These are phyloP conservation scores for Serendipita sp. DNA, from an alignment of 768 basidiomycete genomes.

Conservation along the genomic window DNA sequence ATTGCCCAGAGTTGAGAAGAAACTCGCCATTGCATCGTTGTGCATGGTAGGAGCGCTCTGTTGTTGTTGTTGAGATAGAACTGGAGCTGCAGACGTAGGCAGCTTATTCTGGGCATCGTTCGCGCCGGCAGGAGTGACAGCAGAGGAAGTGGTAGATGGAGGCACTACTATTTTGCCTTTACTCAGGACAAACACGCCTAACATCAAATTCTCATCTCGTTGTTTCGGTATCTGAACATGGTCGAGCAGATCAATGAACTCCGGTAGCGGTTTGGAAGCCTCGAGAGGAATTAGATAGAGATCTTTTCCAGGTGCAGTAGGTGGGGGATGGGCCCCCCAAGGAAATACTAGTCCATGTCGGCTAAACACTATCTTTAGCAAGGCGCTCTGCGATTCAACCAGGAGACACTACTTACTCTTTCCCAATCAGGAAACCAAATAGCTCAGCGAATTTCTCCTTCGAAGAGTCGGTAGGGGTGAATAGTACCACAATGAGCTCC, in stretches of 20 bases:
- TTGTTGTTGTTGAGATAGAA: neutral
- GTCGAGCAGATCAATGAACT: constrained; percentile 73
- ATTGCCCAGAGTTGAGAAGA: constrained; percentile 4
- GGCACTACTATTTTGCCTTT: constrained; percentile 54
- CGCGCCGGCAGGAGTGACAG: neutral
- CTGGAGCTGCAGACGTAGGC: neutral
- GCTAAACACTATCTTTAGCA: constrained; percentile 25
- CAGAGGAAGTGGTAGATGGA: neutral
- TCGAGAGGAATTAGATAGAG: constrained; percentile 71
- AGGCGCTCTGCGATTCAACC: constrained; percentile 7
- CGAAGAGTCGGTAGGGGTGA: constrained; percentile 36
- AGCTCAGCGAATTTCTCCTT: constrained; percentile 42
- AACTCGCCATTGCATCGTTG: neutral
- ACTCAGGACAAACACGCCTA: constrained; percentile 74
- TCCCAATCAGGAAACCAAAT: constrained; percentile 50
- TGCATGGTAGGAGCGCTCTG: neutral
- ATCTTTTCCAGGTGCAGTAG: constrained; percentile 65
- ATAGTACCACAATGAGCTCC: constrained; percentile 65
- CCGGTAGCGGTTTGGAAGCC: constrained; percentile 53
- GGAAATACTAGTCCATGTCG: constrained; percentile 79
- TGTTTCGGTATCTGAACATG: constrained; percentile 50
- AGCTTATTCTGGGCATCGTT: neutral
- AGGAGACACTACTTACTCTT: constrained; percentile 37
- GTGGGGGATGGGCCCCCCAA: constrained; percentile 63
- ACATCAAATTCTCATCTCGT: constrained; percentile 48